Base-by-base conservation (phyloP, 2,329 filamentous ascomycete genomes). In the Fonsecaea pedrosoi region DNA sequence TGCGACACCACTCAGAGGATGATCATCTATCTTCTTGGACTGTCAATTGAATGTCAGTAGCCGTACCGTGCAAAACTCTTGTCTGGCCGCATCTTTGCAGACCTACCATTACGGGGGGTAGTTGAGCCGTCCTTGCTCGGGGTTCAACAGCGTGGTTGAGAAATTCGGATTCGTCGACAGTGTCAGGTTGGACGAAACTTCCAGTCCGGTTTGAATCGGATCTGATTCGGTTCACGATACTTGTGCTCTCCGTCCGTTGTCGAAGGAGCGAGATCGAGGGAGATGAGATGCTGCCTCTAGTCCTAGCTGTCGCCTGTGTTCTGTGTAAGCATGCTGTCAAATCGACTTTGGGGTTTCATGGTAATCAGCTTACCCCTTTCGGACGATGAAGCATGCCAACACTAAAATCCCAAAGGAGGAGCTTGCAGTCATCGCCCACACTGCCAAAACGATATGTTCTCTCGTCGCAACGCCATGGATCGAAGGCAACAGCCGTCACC, bases 321-420 rank as follows among this genome's bases (percentile, higher is more conserved):
- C 48, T 40, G 40, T 58, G 61, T 56, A 30, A 66, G 64, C 48
- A 54, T 25, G 8, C 13, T 21, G 10, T 21, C 6, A 18, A 34
- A 50, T 50, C 32, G 8, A 18, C n/a, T 1, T 18, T 32, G 48
- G 35, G 40, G 12, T 9, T 37, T 12, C 8, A 25, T 21, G 40
- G 9, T 40, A n/a, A 34, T 54, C 15, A 25, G 86, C 90, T 75
- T 82, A 93, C 91, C 72, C 87, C 90, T 80, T 94, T 94, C 21
- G 95, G 94, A 67, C 94, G 87, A 78, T 96, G 92, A 73, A 99
- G 84, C 94, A 98, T 98, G 73, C 93, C 93, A 50, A 97, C 92
- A 71, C 90, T 97, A 77, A 99, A 99, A 81, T 99, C 95, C 95
- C 95, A 99, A 12, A 99, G 82, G 66, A 97, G 87, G 18, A 99